A percentile compares a stretch with the other conserved stretches of the same genome.
Conservation (phyloP, 2,329 filamentous ascomycete species). For the Pseudopithomyces chartarum region DNA sequence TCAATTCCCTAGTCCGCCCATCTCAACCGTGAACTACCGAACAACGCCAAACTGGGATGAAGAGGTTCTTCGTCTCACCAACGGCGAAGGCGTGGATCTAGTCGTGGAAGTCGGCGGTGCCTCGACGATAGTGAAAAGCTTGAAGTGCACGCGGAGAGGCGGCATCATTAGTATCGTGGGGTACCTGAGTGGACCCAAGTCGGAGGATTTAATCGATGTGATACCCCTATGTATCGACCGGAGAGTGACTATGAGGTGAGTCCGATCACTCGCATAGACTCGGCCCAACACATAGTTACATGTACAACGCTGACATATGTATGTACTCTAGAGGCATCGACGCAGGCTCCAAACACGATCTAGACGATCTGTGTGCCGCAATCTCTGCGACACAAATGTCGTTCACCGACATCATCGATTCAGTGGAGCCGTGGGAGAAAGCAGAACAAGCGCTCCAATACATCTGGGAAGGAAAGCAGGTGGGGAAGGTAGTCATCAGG, state of each 20-base stretch:
- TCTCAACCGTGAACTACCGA: conserved; percentile 61
- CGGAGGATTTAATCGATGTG: conserved; percentile 3
- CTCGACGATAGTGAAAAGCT: conserved; percentile 9
- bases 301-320: neutral
- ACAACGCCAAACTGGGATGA: conserved; percentile 60
- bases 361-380: conserved; percentile 40
- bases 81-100: conserved; percentile 46
- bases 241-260: conserved; percentile 14
- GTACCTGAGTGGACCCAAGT: conserved; percentile 12
- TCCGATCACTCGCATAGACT: too few species aligned
- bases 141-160: conserved; percentile 8
- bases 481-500: conserved; percentile 24
- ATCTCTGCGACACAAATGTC: conserved; percentile 37
- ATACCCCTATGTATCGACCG: conserved; percentile 9
- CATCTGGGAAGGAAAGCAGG: conserved; percentile 39
- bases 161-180: conserved; percentile 21
- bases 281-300: neutral
- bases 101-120: conserved; percentile 46
- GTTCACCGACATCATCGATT: conserved; percentile 35
- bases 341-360: conserved; percentile 62
- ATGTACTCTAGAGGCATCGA: conserved; percentile 56
- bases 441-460: conserved; percentile 41
- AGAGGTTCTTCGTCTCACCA: conserved; percentile 54
- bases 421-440: conserved; percentile 37
- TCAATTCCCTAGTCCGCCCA: neutral